phyloP scores from a whole-genome alignment of 139 green algal genomes.

The Chlamydomonas sphaeroides region DNA sequence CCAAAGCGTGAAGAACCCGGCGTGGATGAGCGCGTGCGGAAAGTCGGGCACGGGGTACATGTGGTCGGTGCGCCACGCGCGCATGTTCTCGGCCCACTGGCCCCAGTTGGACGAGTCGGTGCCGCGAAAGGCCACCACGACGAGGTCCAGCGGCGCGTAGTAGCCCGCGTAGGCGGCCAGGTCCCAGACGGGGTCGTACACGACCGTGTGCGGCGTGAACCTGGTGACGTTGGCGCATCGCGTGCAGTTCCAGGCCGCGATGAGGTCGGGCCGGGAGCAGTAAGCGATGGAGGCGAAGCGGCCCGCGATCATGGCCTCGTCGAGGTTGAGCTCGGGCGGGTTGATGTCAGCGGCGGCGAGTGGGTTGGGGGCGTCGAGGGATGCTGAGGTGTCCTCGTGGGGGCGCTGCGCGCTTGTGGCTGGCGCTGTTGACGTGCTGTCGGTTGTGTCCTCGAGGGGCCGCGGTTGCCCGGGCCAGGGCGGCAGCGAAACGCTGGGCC shows the following conservation, averaged over 20 bases:
- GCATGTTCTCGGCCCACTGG: conserved; percentile 87
- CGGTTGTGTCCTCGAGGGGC: too few relatives aligned
- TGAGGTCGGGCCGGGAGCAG: conserved; percentile 61
- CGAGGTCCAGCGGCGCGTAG: conserved; percentile 55
- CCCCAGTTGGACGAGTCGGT: conserved; percentile 78
- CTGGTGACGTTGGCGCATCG: conserved; percentile 57
- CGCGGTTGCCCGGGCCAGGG: too few relatives aligned
- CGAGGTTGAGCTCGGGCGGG: conserved; percentile 53
- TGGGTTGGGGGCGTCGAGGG: neutral
- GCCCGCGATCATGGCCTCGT: conserved; percentile 58
- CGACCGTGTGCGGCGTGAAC: conserved; percentile 54
- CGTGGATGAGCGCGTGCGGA: conserved; percentile 47
- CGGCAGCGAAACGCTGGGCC: conserved; percentile 29
- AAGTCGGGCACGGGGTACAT: conserved; percentile 42
- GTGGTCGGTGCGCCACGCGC: conserved; percentile 67
- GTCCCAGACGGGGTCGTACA: conserved; percentile 79
- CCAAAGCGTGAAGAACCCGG: conserved; percentile 49
- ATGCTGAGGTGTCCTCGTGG: too few relatives aligned
- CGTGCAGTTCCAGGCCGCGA: conserved; percentile 80
- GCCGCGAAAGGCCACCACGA: conserved; percentile 78
- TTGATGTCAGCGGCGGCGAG: neutral
- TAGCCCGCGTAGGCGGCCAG: conserved; percentile 80
- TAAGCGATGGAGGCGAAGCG: conserved; percentile 71
- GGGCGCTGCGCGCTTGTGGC: too few relatives aligned
- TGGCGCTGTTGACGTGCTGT: neutral